Evolutionary conservation across 352 stramenopile genomes (phyloP), one percentile per base, ranked within the genome.

Genomic region (Globisporangium cystogenes): DNA sequence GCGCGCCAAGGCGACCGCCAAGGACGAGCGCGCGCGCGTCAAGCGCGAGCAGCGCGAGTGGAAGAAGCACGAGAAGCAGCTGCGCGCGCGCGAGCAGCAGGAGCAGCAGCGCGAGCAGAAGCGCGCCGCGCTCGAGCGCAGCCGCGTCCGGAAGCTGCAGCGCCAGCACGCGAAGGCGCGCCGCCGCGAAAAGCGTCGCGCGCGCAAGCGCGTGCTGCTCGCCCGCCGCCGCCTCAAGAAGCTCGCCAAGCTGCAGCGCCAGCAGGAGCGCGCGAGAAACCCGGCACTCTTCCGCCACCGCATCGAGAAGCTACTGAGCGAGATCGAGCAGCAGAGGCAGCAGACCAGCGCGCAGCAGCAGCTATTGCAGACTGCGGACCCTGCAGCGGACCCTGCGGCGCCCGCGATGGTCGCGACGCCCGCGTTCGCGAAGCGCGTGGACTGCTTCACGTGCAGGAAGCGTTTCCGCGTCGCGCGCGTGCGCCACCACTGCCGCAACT

Each of bases 401-500:
- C 14, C 45, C 1, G 18, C 37, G 14, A 27, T 23, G 0, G 26
- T 43, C 14, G 37, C 45, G 7, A 37, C 52, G 1, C 67, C 70
- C 12, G 48, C 41, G 15, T 79, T 87, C 35, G 23, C 53, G 11
- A 70, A 79, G 51, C 68, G 62, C 36, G 20, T 33, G 1, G 46
- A 60, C 50, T 88, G 76, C 50, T 58, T 46, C 33, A 65, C 75
- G 29, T 88, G 76, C 48, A 65, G 55, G 7, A 63, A 65, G 37
- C 41, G 43, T 14, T 89, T 89, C 59, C 58, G 59, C 16, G 36
- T 51, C 16, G 50, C 65, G 44, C 57, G 59, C 1, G 59, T 69
- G 49, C 78, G 78, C n/a, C 67, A 87, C 51, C 78, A 89, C 61
- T 89, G 78, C 60, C 76, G 76, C 37, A 72, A 82, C 47, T 89